These are phyloP conservation scores for Platanthera guangdongensis DNA, from an alignment of 106 monocot species.

Conservation along the genomic window DNA sequence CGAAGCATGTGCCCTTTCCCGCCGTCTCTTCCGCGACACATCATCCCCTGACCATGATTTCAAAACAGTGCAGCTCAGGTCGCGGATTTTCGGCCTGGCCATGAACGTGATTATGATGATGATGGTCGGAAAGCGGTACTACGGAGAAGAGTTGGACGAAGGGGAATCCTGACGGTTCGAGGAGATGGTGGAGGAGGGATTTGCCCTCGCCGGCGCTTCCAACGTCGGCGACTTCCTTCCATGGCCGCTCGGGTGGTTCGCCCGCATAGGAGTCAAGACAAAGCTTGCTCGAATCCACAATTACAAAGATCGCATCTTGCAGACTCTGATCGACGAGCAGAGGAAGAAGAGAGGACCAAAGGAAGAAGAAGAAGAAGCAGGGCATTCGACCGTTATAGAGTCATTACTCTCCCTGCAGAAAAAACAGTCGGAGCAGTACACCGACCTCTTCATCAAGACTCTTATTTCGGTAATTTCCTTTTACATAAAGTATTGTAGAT, in stretches of 20 bases:
- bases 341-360: neutral
- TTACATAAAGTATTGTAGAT: too few species aligned
- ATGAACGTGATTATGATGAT: slow-evolving; percentile 39
- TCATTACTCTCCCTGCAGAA: neutral
- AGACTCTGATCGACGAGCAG: slow-evolving; percentile 18
- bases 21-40: slow-evolving; percentile 10
- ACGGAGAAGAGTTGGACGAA: slow-evolving; percentile 7
- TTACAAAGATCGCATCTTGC: slow-evolving; percentile 13
- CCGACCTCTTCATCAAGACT: neutral
- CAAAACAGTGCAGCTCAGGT: slow-evolving; percentile 26
- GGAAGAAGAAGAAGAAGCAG: neutral
- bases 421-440: neutral
- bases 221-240: slow-evolving; percentile 24
- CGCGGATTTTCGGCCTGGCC: slow-evolving; percentile 23
- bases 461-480: neutral
- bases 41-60: neutral
- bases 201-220: slow-evolving; percentile 4
- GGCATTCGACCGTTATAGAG: neutral
- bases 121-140: slow-evolving; percentile 20
- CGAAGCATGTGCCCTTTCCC: slow-evolving; percentile 19
- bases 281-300: slow-evolving; percentile 5
- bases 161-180: slow-evolving; percentile 8
- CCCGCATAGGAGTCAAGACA: slow-evolving; percentile 3
- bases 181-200: slow-evolving; percentile 13
- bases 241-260: neutral